Base-by-base conservation (phyloP, 129 eudicot genomes). In the Artemisia tridentata region DNA sequence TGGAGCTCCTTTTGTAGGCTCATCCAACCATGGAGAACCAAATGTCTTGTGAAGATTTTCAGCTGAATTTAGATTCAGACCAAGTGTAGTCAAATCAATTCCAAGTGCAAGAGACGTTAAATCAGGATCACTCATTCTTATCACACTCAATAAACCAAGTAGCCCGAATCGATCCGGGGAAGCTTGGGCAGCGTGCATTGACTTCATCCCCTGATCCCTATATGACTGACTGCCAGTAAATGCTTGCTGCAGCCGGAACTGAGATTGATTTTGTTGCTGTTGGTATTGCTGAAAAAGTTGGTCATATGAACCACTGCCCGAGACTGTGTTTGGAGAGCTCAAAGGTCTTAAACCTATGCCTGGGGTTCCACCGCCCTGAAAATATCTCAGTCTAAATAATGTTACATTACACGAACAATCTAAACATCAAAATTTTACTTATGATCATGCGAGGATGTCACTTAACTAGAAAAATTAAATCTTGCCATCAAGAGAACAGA, bases 51-150 rank as follows among this genome's bases (percentile, higher is more conserved):
- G 82, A 57, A 95, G 89, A 80, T 90, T 90, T 84, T 95, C 99
- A 1, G 89, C 57, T 5, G 99, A 90, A 72, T 95, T 90, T 72
- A 95, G 73, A 71, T 95, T 90, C 64, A 90, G 77, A 7, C 99
- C 99, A 21, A 95, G 91, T 4, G 99, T 90, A 1, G 97, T 87
- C 68, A 90, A 72, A 82, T 95, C 99, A 10, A 87, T 85, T 45
- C 97, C 97, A 13, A 95, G 99, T 14, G 99, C 96, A 73, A 95
- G 89, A 59, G 92, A 87, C 20, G 97, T 82, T 56, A 90, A 72
- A 81, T 90, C 97, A n/a, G 90, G 89, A 63, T 95, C 97, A 34
- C 79, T 95, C 96, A 90, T 95, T 73, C 93, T 85, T 53, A 90
- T 90, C 25, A 90, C 97, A 58, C 93, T 86, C 66, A 93, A 73